Base-by-base conservation (phyloP, 805 yeast genomes). In the Saturnispora sekii region DNA sequence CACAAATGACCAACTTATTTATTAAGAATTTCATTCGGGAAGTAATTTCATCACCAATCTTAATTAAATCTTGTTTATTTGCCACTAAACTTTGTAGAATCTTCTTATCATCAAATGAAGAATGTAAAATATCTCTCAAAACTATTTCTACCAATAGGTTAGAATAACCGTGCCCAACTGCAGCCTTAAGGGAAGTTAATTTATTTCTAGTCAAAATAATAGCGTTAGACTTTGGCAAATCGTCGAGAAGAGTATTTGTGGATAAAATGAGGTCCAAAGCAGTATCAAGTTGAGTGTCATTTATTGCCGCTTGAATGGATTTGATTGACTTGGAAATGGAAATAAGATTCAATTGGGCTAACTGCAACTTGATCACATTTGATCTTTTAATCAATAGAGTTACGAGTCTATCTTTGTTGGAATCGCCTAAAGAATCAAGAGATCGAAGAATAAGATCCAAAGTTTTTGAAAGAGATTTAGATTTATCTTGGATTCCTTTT, bases 341-440 rank as follows among this genome's bases (percentile, higher is more conserved):
- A 11, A 41, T 30, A 31, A 41, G 15, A 17, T 41, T 35, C n/a
- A 41, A 17, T 18, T 41, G 44, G 5, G 44, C 44, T 3, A 41
- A 17, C 16, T 41, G 44, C 10, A 41, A 26, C 18, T 41, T 41
- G 21, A 36, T 41, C 11, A 41, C 32, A 79, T 64, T 61, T 79
- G 87, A 11, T 70, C 49, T 35, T 85, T 59, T 1, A 80, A 67
- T 47, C 77, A 79, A 52, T 84, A 88, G 37, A 88, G 61, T 43
- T 66, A 69, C 40, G 74, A 79, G 3, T 81, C 74, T 51, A 84
- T 82, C 40, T 70, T 73, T 45, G 77, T 64, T 53, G 76, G 74
- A 46, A 69, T 69, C 17, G 76, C 62, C 18, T 74, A 62, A 41
- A 73, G 64, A 37, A 83, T 53, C 31, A 75, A 69, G 12, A 14